These are phyloP conservation scores for Cystofilobasidium capitatum DNA, from an alignment of 768 basidiomycete genomes.

Conservation along the genomic window DNA sequence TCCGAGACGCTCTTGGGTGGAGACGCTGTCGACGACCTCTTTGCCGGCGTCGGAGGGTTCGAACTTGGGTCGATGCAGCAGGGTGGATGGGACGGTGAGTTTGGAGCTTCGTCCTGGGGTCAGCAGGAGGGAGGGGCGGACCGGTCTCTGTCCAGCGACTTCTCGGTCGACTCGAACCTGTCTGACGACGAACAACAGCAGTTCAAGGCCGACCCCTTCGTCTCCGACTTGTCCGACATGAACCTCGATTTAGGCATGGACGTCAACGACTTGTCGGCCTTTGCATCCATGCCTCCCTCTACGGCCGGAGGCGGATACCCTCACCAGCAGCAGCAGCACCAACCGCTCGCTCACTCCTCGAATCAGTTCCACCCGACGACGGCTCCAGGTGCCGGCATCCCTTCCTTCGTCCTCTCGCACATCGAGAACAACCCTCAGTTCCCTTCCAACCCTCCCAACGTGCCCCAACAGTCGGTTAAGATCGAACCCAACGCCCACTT, in stretches of 20 bases:
- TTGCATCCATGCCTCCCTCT: neutral
- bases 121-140: neutral
- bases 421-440: neutral
- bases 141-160: neutral
- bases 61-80: too few relatives aligned
- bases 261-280: neutral
- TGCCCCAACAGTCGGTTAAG: neutral
- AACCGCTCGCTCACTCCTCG: neutral
- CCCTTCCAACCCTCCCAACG: neutral
- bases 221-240: neutral
- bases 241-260: too few relatives aligned
- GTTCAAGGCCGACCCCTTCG: neutral
- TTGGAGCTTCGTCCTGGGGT: neutral
- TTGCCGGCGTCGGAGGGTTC: neutral
- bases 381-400: neutral
- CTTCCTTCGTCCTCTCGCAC: constrained; percentile 13
- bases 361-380: neutral
- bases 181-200: neutral
- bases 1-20: neutral
- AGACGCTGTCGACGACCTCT: neutral
- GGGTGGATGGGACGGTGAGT: neutral
- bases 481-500: neutral
- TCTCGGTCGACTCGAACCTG: neutral
- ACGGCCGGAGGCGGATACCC: too few relatives aligned
- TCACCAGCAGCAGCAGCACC: too few relatives aligned